Percentiles rank a stretch among this genome's conserved stretches.
Evolutionary conservation across 768 basidiomycete species (phyloP).

Genomic region (Boletus insuetus): DNA sequence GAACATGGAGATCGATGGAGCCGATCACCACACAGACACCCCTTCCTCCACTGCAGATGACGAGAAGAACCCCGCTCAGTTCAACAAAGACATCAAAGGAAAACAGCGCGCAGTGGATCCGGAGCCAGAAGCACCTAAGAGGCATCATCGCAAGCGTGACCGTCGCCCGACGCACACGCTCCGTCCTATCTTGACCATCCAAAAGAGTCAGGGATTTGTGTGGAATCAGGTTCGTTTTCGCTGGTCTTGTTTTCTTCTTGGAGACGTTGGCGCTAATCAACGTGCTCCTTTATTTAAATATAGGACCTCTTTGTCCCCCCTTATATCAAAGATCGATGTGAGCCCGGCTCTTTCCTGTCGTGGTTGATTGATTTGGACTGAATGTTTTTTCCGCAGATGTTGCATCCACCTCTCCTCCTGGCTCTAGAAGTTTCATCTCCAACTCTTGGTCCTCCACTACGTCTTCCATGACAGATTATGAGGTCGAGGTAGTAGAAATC

Average conservation of each 20-base stretch:
- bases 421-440: constrained; percentile 61
- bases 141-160: constrained; percentile 51
- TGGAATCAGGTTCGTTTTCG: constrained; percentile 80
- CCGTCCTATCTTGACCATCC: constrained; percentile 83
- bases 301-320: constrained; percentile 86
- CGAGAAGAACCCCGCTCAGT: constrained; percentile 38
- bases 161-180: constrained; percentile 58
- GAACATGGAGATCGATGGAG: constrained; percentile 56
- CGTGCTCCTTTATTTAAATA: not conserved
- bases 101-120: constrained; percentile 78
- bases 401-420: constrained; percentile 80
- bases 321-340: constrained; percentile 89
- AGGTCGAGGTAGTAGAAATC: constrained; percentile 87
- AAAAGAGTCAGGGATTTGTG: constrained; percentile 84
- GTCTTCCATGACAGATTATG: constrained; percentile 68
- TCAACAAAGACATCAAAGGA: constrained; percentile 67
- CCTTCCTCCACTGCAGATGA: constrained; percentile 14
- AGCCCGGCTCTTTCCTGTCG: constrained; percentile 34
- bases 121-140: constrained; percentile 50
- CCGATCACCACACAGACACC: constrained; percentile 25
- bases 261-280: not conserved
- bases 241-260: not conserved
- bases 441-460: constrained; percentile 67
- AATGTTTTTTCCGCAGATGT: constrained; percentile 48
- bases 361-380: constrained; percentile 6